A percentile compares a stretch with the other conserved stretches of the same genome.
phyloP scores from a whole-genome alignment of 2,329 filamentous ascomycete genomes.

The Penicillium sp. region DNA sequence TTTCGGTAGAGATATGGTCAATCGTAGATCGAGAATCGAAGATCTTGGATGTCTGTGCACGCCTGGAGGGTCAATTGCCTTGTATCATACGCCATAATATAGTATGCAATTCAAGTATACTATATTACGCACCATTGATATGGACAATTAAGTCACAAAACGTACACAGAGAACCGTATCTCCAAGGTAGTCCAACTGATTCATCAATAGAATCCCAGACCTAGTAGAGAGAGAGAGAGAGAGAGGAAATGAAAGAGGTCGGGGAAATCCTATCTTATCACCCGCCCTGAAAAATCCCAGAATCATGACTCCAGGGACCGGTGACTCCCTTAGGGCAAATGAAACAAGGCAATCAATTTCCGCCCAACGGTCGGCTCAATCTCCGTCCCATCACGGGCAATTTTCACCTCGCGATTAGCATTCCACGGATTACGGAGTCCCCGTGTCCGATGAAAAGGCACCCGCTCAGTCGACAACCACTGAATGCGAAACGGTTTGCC shows the following conservation, averaged over 20 bases:
- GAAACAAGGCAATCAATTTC: slow-evolving; percentile 79
- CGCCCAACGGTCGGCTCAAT: slow-evolving; percentile 82
- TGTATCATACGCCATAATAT: not conserved
- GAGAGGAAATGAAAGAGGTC: not conserved
- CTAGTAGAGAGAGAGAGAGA: not conserved
- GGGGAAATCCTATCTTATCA: not conserved
- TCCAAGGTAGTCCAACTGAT: not conserved
- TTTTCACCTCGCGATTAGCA: slow-evolving; percentile 92
- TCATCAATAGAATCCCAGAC: not conserved
- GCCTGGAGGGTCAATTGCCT: not conserved
- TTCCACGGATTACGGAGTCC: slow-evolving; percentile 94
- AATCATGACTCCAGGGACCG: not conserved
- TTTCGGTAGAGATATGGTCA: not conserved
- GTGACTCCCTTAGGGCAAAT: slow-evolving; percentile 47
- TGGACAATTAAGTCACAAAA: not conserved
- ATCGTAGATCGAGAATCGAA: not conserved
- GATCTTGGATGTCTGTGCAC: not conserved
- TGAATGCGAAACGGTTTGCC: slow-evolving; percentile 90
- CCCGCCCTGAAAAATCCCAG: not conserved
- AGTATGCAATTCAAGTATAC: not conserved
- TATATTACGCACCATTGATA: not conserved
- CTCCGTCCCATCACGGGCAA: slow-evolving; percentile 92
- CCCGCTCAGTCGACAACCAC: slow-evolving; percentile 81
- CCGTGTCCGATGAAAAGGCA: slow-evolving; percentile 88
- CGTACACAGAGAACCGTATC: not conserved